Conservation (phyloP, 257 asterid species). For the Oldenlandia corymbosa region DNA sequence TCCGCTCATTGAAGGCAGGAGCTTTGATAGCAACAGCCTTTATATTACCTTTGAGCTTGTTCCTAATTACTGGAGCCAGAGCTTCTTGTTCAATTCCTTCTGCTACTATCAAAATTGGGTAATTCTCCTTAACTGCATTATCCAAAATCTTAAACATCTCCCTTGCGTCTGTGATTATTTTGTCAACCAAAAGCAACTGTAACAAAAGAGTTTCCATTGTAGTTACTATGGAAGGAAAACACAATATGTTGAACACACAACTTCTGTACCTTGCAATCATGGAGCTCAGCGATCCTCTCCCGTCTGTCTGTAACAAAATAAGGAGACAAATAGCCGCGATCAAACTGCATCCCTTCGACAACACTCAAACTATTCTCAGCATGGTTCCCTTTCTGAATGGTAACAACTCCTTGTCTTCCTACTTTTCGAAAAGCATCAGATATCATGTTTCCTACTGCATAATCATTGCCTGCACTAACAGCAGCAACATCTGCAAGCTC, state of each 20-base stretch:
- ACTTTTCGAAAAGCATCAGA: constrained; percentile 59
- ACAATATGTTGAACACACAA: constrained; percentile 4
- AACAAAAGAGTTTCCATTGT: constrained; percentile 17
- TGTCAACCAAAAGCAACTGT: constrained; percentile 85
- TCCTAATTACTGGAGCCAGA: constrained; percentile 69
- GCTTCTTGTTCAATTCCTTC: constrained; percentile 78
- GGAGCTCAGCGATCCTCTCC: constrained; percentile 62
- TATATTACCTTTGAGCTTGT: constrained; percentile 62
- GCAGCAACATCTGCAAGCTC: constrained; percentile 81
- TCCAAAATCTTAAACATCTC: constrained; percentile 75
- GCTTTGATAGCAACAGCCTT: constrained; percentile 78
- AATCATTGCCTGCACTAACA: constrained; percentile 87
- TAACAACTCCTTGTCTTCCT: constrained; percentile 60
- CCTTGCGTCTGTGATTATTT: constrained; percentile 54
- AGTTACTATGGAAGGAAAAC: constrained; percentile 7
- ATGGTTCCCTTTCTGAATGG: constrained; percentile 68
- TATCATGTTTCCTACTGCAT: constrained; percentile 57
- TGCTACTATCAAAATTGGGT: constrained; percentile 65
- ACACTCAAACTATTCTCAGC: constrained; percentile 46
- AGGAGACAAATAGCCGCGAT: constrained; percentile 81
- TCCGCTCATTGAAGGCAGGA: constrained; percentile 74
- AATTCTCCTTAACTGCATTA: constrained; percentile 69
- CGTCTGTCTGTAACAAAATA: constrained; percentile 66
- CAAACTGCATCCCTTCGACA: constrained; percentile 86
- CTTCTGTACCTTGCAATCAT: constrained; percentile 66